Evolutionary conservation across 1,284 basidiomycete species (phyloP).

Genomic region (Austropuccinia psidii): DNA sequence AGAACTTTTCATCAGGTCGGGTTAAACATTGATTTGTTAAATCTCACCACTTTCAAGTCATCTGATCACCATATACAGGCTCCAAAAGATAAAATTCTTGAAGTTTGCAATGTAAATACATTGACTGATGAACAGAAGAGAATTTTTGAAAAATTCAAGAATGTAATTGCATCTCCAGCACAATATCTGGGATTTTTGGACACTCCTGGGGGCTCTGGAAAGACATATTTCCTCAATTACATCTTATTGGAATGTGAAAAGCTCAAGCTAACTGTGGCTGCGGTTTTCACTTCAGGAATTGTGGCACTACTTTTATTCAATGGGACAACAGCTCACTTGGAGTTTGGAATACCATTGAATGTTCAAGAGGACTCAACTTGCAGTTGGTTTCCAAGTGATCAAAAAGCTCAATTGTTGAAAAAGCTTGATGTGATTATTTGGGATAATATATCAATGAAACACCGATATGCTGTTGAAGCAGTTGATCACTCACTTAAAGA

Average conservation of each 20-base stretch:
- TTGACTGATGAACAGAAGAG: too few species aligned
- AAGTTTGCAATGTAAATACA: too few species aligned
- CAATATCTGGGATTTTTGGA: too few species aligned
- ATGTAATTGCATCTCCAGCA: too few species aligned
- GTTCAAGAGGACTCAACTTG: background rate
- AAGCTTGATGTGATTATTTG: background rate
- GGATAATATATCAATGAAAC: slow-evolving; percentile 15
- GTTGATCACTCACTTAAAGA: background rate
- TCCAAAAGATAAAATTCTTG: too few species aligned
- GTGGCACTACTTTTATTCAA: slow-evolving; percentile 51
- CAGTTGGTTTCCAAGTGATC: background rate
- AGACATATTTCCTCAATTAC: slow-evolving; percentile 53
- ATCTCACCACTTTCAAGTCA: too few species aligned
- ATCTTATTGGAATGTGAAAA: slow-evolving; percentile 47
- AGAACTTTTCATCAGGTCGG: too few species aligned
- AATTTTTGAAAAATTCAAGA: too few species aligned
- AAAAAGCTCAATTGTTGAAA: background rate
- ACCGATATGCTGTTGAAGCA: background rate
- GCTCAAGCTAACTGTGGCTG: slow-evolving; percentile 47
- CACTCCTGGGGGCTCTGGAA: slow-evolving; percentile 53
- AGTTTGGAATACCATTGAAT: slow-evolving; percentile 50
- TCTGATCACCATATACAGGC: too few species aligned
- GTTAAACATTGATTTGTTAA: too few species aligned
- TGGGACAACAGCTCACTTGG: slow-evolving; percentile 51
- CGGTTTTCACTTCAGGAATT: slow-evolving; percentile 50